These are phyloP conservation scores for Blastobotrys proliferans DNA, from an alignment of 1,139 yeast genomes.

Conservation along the genomic window DNA sequence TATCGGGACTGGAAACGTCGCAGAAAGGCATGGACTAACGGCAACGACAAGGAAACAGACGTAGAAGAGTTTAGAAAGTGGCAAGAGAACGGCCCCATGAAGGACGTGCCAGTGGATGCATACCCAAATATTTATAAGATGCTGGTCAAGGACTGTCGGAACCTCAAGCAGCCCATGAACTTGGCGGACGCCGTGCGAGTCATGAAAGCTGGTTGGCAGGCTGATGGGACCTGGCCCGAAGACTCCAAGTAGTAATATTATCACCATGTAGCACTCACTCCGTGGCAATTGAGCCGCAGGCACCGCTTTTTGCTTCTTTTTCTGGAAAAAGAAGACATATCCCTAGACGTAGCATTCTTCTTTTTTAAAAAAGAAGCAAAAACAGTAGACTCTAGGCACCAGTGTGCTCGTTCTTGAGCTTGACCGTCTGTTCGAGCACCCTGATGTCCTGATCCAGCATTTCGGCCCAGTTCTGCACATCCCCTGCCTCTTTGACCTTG, in stretches of 20 bases:
- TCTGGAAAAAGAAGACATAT: too few relatives aligned
- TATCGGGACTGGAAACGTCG: constrained; percentile 30
- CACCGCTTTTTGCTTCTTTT: too few relatives aligned
- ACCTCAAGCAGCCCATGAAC: constrained; percentile 49
- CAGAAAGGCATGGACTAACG: constrained; percentile 29
- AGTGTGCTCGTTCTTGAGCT: not conserved
- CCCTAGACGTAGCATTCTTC: too few relatives aligned
- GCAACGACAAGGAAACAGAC: constrained; percentile 16
- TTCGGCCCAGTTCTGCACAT: constrained; percentile 46
- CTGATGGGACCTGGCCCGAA: constrained; percentile 40
- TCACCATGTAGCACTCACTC: not conserved
- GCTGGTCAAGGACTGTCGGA: constrained; percentile 49
- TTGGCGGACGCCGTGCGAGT: constrained; percentile 49
- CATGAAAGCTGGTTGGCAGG: constrained; percentile 61
- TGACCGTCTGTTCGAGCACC: constrained; percentile 40
- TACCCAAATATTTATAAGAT: constrained; percentile 43
- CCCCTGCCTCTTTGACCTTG: constrained; percentile 34
- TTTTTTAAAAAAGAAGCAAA: too few relatives aligned
- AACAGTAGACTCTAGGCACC: too few relatives aligned
- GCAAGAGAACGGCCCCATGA: constrained; percentile 15
- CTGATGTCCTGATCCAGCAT: constrained; percentile 47
- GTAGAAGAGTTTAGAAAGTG: constrained; percentile 14
- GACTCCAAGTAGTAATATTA: not conserved
- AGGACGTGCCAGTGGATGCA: constrained; percentile 29
- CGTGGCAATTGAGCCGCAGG: not conserved